Evolutionary conservation across 805 yeast genomes (phyloP), one percentile per base, ranked within the genome.

Genomic region (Yamadazyma sp.): DNA sequence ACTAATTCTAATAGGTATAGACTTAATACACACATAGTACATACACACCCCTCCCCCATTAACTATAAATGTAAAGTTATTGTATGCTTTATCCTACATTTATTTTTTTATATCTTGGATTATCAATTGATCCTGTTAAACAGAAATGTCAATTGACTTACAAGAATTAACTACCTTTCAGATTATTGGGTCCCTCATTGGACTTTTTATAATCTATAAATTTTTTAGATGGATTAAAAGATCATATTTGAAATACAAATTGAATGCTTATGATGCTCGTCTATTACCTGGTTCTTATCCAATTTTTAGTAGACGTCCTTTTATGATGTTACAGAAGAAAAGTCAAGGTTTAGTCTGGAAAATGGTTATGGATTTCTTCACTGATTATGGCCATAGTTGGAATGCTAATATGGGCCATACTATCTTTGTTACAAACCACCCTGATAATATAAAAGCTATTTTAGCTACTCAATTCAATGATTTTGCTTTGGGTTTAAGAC

Each of bases 401-500:
- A 45, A 24, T n/a, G 40, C 38, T 20, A 53, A 28, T 47, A 33
- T 38, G 39, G 60, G 58, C 15, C 44, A 45, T 23, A 38, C 44
- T n/a, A 40, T 53, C 21, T 31, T 51, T 19, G 44, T 52, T 22
- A 57, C 65, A 14, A 39, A 46, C 23, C 58, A 60, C 18, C 63
- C 64, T 2, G 65, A 58, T 31, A 60, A 57, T 28, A 51, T 58
- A 27, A 60, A 60, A 38, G 63, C 65, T 2, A 20, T 60, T 7
- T 52, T 60, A 35, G 62, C 62, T 8, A 60, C 64, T 13, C 64
- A 60, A 38, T 60, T 60, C 42, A 49, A 50, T 25, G 63, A 58
- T 30, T 60, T 58, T 40, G 52, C 40, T 17, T 46, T 60, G 32
- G 67, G 65, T 6, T 33, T 49, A 5, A 53, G 65, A 35, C 60